Evolutionary conservation across 305 asterid genomes (phyloP).

Genomic region (Fraxinus velutina): DNA sequence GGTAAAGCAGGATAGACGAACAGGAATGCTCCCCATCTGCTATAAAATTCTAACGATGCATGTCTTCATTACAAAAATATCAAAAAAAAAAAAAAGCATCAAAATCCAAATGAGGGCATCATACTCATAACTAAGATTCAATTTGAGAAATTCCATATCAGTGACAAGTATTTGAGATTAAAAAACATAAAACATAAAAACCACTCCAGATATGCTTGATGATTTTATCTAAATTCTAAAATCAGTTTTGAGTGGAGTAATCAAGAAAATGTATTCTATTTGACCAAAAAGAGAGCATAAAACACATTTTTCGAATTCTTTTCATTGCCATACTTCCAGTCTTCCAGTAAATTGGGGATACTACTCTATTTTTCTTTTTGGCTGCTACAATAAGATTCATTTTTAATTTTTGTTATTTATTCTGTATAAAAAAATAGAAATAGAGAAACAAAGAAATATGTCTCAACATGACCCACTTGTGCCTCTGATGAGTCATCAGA

Average conservation of each 20-base stretch:
- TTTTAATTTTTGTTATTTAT: background rate
- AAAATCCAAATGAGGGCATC: background rate
- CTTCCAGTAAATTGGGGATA: background rate
- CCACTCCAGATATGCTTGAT: background rate
- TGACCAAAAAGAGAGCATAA: background rate
- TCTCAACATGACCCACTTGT: background rate
- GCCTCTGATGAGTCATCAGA: background rate
- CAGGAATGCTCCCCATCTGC: background rate
- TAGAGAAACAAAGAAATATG: background rate
- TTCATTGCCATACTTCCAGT: background rate
- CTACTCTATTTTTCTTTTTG: background rate
- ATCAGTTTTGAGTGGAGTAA: background rate
- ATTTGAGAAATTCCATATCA: background rate
- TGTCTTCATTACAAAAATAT: background rate
- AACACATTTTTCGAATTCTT: background rate
- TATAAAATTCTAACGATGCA: background rate
- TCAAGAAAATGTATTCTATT: background rate
- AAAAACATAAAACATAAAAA: background rate
- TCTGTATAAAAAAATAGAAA: background rate
- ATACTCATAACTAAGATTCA: background rate
- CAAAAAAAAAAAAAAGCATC: background rate
- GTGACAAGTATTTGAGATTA: background rate
- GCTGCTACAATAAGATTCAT: background rate
- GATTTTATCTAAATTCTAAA: background rate
- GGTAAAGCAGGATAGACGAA: background rate